phyloP scores from a whole-genome alignment of 352 stramenopile species.

The Globisporangium parvum region DNA sequence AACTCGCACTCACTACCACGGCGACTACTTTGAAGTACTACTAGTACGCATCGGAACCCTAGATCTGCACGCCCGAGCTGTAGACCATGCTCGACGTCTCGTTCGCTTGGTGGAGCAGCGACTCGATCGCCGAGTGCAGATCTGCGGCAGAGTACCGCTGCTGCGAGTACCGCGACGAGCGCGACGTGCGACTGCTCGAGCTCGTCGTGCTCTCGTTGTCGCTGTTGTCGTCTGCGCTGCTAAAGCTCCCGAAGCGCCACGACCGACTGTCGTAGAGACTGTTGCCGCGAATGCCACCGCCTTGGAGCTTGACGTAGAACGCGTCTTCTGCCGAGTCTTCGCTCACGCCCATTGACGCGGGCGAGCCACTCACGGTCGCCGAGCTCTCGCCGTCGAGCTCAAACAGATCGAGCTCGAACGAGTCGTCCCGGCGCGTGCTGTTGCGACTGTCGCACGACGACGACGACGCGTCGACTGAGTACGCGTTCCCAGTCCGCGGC shows the following conservation, averaged over 20 bases:
- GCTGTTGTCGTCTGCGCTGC: constrained; percentile 19
- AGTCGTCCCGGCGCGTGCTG: constrained; percentile 57
- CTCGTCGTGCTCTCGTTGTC: constrained; percentile 49
- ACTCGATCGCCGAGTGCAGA: constrained; percentile 70
- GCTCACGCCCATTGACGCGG: constrained; percentile 18
- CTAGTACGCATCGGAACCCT: background rate
- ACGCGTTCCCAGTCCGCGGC: constrained; percentile 29
- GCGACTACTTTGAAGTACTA: no score
- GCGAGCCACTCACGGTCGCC: constrained; percentile 21
- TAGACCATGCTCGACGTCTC: constrained; percentile 60
- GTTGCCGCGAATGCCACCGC: constrained; percentile 1
- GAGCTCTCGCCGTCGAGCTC: constrained; percentile 42
- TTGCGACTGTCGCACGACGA: constrained; percentile 43
- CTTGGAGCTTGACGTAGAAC: constrained; percentile 32
- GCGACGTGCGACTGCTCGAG: constrained; percentile 20
- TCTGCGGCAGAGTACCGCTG: constrained; percentile 45
- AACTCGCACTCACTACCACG: background rate
- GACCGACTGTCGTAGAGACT: constrained; percentile 20
- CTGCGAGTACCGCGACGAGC: constrained; percentile 33
- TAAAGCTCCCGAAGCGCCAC: constrained; percentile 23
- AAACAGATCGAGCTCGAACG: constrained; percentile 47
- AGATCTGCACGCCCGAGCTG: constrained; percentile 11
- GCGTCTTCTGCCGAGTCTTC: constrained; percentile 29
- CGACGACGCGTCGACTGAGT: constrained; percentile 50
- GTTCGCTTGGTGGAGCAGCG: constrained; percentile 56